Conservation (phyloP, 768 basidiomycete species). For the Russula vinacea region DNA sequence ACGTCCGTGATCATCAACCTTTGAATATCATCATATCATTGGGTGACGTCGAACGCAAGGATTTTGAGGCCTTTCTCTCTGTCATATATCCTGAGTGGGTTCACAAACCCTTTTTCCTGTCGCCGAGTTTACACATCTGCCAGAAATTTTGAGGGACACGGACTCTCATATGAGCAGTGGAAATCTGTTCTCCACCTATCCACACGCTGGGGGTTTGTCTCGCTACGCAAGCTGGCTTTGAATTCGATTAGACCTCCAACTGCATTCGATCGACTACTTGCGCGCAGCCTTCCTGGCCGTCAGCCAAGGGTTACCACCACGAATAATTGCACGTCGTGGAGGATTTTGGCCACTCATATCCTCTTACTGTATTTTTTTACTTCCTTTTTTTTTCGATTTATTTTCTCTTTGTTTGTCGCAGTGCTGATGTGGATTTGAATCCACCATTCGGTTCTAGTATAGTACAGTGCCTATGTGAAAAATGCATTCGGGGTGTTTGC, state of each 20-base stretch:
- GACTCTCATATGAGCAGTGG: slow-evolving; percentile 31
- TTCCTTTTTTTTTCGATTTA: too few species aligned
- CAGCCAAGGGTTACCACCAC: too few species aligned
- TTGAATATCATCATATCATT: not conserved
- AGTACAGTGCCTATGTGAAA: too few species aligned
- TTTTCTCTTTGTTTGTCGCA: too few species aligned
- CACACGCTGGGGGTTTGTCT: slow-evolving; percentile 35
- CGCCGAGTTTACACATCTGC: not conserved
- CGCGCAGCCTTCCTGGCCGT: too few species aligned
- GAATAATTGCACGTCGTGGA: too few species aligned
- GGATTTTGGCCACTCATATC: too few species aligned
- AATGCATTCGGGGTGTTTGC: too few species aligned
- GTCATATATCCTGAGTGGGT: slow-evolving; percentile 26
- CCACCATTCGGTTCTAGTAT: too few species aligned
- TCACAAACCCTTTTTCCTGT: not conserved
- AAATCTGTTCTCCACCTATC: slow-evolving; percentile 33
- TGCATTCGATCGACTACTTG: slow-evolving; percentile 19
- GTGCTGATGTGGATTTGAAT: too few species aligned
- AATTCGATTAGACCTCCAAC: slow-evolving; percentile 7
- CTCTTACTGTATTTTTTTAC: too few species aligned
- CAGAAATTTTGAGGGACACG: slow-evolving; percentile 15
- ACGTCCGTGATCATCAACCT: slow-evolving; percentile 2
- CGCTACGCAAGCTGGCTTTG: slow-evolving; percentile 29
- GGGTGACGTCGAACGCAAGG: not conserved
- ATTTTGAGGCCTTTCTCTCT: slow-evolving; percentile 26